Evolutionary conservation across 768 basidiomycete genomes (phyloP), one percentile per base, ranked within the genome.

Genomic region (Boletus rubescentipes): DNA sequence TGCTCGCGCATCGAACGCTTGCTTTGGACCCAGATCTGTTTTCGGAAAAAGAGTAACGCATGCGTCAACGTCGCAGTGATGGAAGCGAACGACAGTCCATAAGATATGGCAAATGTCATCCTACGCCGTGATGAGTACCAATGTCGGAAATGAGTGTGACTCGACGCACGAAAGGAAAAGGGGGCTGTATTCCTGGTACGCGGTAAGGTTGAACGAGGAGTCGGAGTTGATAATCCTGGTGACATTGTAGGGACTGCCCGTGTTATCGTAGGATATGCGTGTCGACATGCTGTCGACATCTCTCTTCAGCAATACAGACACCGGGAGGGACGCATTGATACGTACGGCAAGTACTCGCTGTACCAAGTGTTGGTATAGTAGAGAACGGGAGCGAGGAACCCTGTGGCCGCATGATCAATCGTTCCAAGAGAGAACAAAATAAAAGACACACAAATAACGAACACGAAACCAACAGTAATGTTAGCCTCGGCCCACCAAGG

Each of bases 401-500:
- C 73, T 74, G 10, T 11, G 46, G 15, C 57, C 12, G 43, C 49
- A 76, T 83, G 81, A 75, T 8, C 14, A 81, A 85, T 70, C 83
- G 76, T 67, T 81, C 72, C 5, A 80, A 64, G 59, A 82, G 79
- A 30, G 77, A 76, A 54, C 61, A 30, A 57, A 4, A 58, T 9
- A 9, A 38, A n/a, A 38, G 29, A 65, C 69, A 5, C 51, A 81
- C 84, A 91, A 72, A 85, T 87, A 72, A 91, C 81, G 69, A 86
- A 76, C 5, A 84, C 71, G 60, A 90, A 85, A 26, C 86, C 83
- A 44, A 64, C 72, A 3, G 78, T 68, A 49, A 89, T 74, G 67
- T 91, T 90, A 11, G 85, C 87, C 64, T 86, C 82, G 3, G 87
- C 87, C 87, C 87, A 90, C 87, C 88, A 92, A 2, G 90, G 90